Evolutionary conservation across 2,329 filamentous ascomycete genomes (phyloP), one percentile per base, ranked within the genome.

Genomic region (Leptographium flavum): DNA sequence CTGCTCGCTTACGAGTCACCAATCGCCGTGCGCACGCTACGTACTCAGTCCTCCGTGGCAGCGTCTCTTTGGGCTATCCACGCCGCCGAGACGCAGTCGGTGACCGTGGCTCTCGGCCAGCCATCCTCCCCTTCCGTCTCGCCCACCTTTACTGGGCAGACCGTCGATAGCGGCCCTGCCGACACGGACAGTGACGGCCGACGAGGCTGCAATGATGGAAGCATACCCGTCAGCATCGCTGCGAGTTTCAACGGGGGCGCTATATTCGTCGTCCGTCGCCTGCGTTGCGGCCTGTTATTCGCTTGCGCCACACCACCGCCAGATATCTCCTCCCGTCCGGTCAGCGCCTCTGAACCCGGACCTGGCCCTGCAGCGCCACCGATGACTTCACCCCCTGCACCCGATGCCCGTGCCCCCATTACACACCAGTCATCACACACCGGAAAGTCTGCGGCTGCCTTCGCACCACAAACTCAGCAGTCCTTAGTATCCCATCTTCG

Each of bases 41-140:
- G 77, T 54, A 76, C 73, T 10, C 75, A 80, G 58, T 74, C 73
- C 53, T 80, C 76, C 47, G 73, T 81, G 48, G 77, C 77, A 36
- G 73, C 74, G 47, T 76, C 72, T 6, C 68, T 81, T 19, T 77
- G 76, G 65, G 64, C 68, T 19, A 68, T 79, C 37, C 76, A 81
- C 59, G 65, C 69, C 35, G 62, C 64, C 22, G 63, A 65, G 13
- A 63, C 63, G 25, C 44, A 65, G 31, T 46, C 50, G 1, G 62
- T 64, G 13, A 46, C 45, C 50, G 57, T 52, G 54, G 58, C 41
- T 54, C 56, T 49, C 35, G 45, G 44, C 19, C 40, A 49, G 0
- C 53, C 51, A 13, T 38, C 37, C 53, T 53, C 42, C 48, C 51
- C 23, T 50, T 0, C 53, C 52, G 19, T 30, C 37, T 52, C 52